phyloP scores from a whole-genome alignment of 345 rosid species.

The Citropsis articulata region DNA sequence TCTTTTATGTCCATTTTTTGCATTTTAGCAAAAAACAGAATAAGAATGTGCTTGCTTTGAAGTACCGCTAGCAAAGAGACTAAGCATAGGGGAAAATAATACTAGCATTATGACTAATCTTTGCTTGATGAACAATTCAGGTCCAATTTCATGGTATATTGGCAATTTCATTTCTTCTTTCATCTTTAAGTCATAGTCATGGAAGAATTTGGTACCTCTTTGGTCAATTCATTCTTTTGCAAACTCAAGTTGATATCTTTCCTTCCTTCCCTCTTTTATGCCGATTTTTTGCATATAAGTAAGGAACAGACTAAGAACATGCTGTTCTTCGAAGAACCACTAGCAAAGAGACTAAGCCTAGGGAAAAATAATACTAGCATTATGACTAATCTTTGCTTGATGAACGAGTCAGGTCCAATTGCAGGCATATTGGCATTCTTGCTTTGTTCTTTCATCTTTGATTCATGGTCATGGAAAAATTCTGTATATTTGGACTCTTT shows the following conservation, averaged over 20 bases:
- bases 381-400: neutral
- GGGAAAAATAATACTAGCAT: neutral
- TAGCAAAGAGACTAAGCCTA: neutral
- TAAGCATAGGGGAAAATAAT: neutral
- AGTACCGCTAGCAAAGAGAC: neutral
- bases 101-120: neutral
- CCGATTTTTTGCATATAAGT: neutral
- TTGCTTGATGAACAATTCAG: neutral
- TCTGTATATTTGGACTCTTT: neutral
- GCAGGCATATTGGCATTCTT: neutral
- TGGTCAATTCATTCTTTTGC: neutral
- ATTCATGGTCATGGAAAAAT: neutral
- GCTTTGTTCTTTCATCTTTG: neutral
- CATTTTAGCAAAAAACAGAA: neutral
- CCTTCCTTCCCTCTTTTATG: neutral
- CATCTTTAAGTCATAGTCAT: neutral
- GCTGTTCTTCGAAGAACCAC: neutral
- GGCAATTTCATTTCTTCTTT: neutral
- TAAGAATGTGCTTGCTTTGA: neutral
- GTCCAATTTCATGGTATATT: neutral
- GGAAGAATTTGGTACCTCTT: neutral
- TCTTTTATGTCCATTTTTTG: neutral
- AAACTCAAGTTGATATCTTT: neutral
- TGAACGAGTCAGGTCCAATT: neutral
- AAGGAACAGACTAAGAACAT: neutral